These are phyloP conservation scores for Evansstolkia leycettana DNA, from an alignment of 495 filamentous ascomycete species.

Conservation along the genomic window DNA sequence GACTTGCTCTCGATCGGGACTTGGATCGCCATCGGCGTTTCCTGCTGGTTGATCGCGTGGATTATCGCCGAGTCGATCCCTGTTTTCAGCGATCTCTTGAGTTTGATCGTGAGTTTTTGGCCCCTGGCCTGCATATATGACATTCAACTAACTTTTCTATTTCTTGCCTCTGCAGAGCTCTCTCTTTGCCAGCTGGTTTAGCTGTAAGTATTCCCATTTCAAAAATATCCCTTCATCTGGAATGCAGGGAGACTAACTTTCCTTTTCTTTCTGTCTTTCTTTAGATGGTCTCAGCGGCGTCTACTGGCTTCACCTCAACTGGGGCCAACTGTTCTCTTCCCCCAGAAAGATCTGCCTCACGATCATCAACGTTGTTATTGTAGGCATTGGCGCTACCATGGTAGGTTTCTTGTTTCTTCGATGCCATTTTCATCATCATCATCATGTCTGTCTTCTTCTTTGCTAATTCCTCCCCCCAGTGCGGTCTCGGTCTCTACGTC, in stretches of 20 bases:
- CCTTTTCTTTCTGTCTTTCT: too few species aligned
- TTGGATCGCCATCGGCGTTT: slow-evolving; percentile 46
- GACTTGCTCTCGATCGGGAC: slow-evolving; percentile 31
- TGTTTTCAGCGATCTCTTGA: slow-evolving; percentile 54
- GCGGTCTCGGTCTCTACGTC: slow-evolving; percentile 9
- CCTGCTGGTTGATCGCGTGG: slow-evolving; percentile 53
- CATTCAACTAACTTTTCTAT: background rate
- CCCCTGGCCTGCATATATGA: too few species aligned
- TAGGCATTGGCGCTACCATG: background rate
- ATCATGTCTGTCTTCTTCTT: too few species aligned
- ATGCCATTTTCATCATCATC: background rate
- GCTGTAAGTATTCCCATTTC: slow-evolving; percentile 2
- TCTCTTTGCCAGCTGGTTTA: slow-evolving; percentile 8
- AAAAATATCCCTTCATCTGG: background rate
- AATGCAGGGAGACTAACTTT: background rate
- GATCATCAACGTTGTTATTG: background rate
- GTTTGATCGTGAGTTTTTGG: slow-evolving; percentile 28
- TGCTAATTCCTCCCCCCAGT: slow-evolving; percentile 1
- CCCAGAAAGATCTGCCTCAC: slow-evolving; percentile 1
- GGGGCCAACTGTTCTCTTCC: background rate
- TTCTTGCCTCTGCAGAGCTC: background rate
- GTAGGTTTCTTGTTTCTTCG: background rate
- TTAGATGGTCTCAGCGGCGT: slow-evolving; percentile 8
- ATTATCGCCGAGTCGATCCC: slow-evolving; percentile 63
- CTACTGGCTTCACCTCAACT: slow-evolving; percentile 12